Evolutionary conservation across 2,329 filamentous ascomycete species (phyloP).

Genomic region (Sclerotiophoma versabilis): DNA sequence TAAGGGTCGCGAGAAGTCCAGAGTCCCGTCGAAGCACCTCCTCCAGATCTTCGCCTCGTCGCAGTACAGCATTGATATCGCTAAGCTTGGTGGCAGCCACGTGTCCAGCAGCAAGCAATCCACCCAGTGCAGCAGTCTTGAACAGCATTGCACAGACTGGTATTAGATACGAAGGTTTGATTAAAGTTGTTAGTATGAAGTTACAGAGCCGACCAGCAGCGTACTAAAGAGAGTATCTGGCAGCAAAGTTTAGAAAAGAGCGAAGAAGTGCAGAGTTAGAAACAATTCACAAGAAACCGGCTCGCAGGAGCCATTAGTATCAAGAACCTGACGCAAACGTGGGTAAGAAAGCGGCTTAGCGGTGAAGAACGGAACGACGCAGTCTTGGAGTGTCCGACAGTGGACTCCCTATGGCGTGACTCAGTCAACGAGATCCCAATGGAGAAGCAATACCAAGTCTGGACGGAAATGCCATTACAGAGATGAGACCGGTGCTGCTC

Average conservation of each 20-base stretch:
- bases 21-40: conserved; percentile 43
- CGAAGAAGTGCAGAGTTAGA: conserved; percentile 34
- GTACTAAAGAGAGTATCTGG: conserved; percentile 37
- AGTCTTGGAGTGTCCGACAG: conserved; percentile 25
- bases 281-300: conserved; percentile 38
- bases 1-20: conserved; percentile 44
- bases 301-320: conserved; percentile 40
- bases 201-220: conserved; percentile 49
- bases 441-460: conserved; percentile 39
- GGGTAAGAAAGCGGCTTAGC: conserved; percentile 35
- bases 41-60: conserved; percentile 42
- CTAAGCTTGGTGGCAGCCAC: conserved; percentile 38
- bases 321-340: conserved; percentile 24
- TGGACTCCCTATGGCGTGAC: conserved; percentile 42
- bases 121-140: conserved; percentile 38
- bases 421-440: conserved; percentile 31
- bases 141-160: conserved; percentile 40
- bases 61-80: conserved; percentile 36
- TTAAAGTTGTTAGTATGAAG: conserved; percentile 43
- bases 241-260: conserved; percentile 35
- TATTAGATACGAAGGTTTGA: conserved; percentile 43
- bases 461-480: conserved; percentile 31
- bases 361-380: conserved; percentile 25
- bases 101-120: conserved; percentile 44
- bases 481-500: conserved; percentile 44